These are phyloP conservation scores for Suillus americanus DNA, from an alignment of 768 basidiomycete species.

Conservation along the genomic window DNA sequence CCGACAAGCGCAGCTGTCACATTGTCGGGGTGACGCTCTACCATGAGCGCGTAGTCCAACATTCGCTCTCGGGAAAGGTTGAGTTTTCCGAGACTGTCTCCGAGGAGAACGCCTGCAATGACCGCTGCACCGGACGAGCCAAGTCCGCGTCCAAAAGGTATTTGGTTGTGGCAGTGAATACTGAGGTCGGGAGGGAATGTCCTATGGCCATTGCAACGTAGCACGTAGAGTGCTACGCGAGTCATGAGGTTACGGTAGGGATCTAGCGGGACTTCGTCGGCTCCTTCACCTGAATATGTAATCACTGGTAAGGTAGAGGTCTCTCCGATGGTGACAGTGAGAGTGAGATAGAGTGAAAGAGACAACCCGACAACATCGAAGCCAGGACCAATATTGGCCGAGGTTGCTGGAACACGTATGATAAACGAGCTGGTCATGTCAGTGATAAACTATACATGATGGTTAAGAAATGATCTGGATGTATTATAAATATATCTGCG, in stretches of 20 bases:
- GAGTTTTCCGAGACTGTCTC: conserved; percentile 77
- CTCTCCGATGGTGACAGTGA: conserved; percentile 55
- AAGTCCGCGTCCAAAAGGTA: conserved; percentile 96
- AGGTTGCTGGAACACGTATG: conserved; percentile 93
- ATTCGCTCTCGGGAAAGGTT: conserved; percentile 67
- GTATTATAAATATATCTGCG: neutral
- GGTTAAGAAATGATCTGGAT: neutral
- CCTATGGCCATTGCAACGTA: conserved; percentile 80
- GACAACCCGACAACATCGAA: conserved; percentile 99
- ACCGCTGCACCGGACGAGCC: conserved; percentile 99
- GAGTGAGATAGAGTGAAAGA: conserved; percentile 79
- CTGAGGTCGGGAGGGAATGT: conserved; percentile 74
- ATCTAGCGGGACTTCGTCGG: conserved; percentile 87
- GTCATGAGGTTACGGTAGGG: conserved; percentile 97
- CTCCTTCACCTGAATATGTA: conserved; percentile 85
- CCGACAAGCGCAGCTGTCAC: conserved; percentile 97
- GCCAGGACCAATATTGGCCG: conserved; percentile 97
- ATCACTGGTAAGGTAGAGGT: conserved; percentile 55
- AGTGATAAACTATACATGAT: neutral
- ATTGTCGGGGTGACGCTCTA: conserved; percentile 98
- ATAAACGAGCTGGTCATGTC: conserved; percentile 42
- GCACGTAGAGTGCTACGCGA: conserved; percentile 94
- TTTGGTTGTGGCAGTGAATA: conserved; percentile 86
- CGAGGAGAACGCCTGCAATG: conserved; percentile 93
- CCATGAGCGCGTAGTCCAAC: conserved; percentile 97